Base-by-base conservation (phyloP, 2,329 filamentous ascomycete species). In the Fusarium annulatum region DNA sequence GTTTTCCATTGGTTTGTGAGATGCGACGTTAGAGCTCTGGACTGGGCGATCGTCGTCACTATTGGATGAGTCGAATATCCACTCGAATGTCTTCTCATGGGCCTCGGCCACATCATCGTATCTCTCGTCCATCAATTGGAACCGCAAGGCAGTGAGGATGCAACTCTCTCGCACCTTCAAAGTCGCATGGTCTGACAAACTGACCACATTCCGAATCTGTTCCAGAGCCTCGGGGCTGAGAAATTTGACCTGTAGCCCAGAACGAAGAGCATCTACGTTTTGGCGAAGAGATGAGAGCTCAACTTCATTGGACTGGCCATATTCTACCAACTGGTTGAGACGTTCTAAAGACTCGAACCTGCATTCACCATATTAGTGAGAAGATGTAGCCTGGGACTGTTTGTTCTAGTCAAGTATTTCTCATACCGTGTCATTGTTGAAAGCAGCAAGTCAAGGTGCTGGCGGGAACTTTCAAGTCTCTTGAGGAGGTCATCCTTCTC, bases 291-390 rank as follows among this genome's bases (percentile, higher is more conserved):
- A 48, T 0, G 12, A 5, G 6, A 48, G 15, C 0, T 48, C 45
- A 30, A 5, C 14, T 21, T 48, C 26, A 0, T 16, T 48, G 0
- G 45, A 10, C 26, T 30, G 45, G 4, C 45, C 45, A 16, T 48
- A 48, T 8, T 21, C 0, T 30, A 48, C 1, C 45, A 48, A 21
- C 6, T 30, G 45, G 6, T 30, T 16, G 0, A 48, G 45, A 0
- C 45, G 26, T 0, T 48, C 45, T 9, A 48, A 1, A 7, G 45
- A 48, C 16, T 48, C 45, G 4, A 46, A 46, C 3, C 43, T 45
- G 1, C 0, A 14, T 45, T 19, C 4, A 7, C 26, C 6, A 26
- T 6, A 26, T 26, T 26, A 26, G 26, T 26, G 26, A 26, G 26
- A 26, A 26, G 5, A 26, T 26, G 26, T 26, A 26, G 26, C 26